These are phyloP conservation scores for Elaphomyces granulatus DNA, from an alignment of 495 filamentous ascomycete species.

Conservation along the genomic window DNA sequence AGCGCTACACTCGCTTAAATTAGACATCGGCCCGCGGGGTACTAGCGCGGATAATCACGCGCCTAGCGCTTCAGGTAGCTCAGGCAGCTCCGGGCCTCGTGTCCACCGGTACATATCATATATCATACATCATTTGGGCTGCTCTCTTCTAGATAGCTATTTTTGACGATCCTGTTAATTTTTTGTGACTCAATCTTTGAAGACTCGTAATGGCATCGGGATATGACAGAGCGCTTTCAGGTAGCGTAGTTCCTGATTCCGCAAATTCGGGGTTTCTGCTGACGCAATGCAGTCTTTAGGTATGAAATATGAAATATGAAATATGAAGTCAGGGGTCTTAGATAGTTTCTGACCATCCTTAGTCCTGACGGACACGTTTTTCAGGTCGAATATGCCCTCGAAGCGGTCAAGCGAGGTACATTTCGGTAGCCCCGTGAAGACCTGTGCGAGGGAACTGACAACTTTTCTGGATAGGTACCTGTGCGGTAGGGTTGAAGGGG, in stretches of 20 bases:
- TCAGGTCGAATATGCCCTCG: slow-evolving; percentile 97
- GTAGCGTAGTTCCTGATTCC: slow-evolving; percentile 41
- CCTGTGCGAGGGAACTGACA: background rate
- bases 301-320: slow-evolving; percentile 12
- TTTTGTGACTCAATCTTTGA: background rate
- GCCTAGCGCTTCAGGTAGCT: too few species aligned
- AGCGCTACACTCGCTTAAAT: too few species aligned
- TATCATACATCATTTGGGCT: too few species aligned
- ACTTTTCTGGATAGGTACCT: slow-evolving; percentile 51
- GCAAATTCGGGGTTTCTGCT: slow-evolving; percentile 24
- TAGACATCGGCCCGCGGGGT: too few species aligned
- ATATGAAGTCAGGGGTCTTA: slow-evolving; percentile 10
- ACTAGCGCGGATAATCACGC: too few species aligned
- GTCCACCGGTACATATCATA: too few species aligned
- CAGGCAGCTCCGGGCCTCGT: too few species aligned
- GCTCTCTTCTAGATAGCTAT: too few species aligned
- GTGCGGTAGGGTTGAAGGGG: slow-evolving; percentile 95
- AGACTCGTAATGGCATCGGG: slow-evolving; percentile 57
- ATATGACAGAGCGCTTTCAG: slow-evolving; percentile 90
- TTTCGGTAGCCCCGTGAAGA: background rate
- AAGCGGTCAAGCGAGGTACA: slow-evolving; percentile 94
- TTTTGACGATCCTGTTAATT: too few species aligned
- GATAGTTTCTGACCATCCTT: slow-evolving; percentile 20
- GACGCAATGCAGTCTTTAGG: slow-evolving; percentile 46
- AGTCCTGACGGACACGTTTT: slow-evolving; percentile 99